Conservation (phyloP, 495 filamentous ascomycete genomes). For the Evansstolkia leycettana region DNA sequence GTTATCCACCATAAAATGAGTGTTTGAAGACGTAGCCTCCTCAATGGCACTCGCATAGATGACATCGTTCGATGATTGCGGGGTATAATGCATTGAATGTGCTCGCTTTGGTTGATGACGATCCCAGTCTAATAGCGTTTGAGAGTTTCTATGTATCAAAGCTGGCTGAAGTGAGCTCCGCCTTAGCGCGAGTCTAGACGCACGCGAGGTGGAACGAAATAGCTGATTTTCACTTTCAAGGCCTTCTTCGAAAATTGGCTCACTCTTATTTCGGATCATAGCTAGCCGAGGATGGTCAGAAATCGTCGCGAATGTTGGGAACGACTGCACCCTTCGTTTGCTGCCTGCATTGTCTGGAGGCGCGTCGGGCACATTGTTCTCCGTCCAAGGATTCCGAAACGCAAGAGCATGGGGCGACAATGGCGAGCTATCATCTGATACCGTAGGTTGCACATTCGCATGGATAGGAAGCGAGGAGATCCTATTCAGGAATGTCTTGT, state of each 20-base stretch:
- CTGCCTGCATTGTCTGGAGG: neutral
- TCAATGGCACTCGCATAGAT: constrained; percentile 14
- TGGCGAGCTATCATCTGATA: constrained; percentile 1
- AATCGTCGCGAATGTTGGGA: constrained; percentile 1
- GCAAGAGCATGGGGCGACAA: constrained; percentile 2
- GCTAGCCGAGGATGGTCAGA: neutral
- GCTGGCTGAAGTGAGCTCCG: constrained; percentile 16
- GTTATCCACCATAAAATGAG: constrained; percentile 24
- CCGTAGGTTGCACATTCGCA: too few species aligned
- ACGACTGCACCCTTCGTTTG: neutral
- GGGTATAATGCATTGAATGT: constrained; percentile 19
- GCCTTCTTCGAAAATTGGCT: neutral
- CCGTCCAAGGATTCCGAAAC: constrained; percentile 5
- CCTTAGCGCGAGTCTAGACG: constrained; percentile 5
- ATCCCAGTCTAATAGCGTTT: constrained; percentile 4
- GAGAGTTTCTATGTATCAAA: constrained; percentile 5
- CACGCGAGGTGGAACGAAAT: neutral
- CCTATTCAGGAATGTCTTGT: constrained; percentile 20
- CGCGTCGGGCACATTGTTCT: neutral
- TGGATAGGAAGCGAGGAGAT: neutral
- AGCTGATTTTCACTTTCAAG: neutral
- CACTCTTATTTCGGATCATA: too few species aligned
- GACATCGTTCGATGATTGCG: constrained; percentile 14
- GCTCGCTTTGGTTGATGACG: constrained; percentile 19
- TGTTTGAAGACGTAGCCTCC: constrained; percentile 23